phyloP scores from a whole-genome alignment of 257 asterid genomes.

The Nicotiana noctiflora region DNA sequence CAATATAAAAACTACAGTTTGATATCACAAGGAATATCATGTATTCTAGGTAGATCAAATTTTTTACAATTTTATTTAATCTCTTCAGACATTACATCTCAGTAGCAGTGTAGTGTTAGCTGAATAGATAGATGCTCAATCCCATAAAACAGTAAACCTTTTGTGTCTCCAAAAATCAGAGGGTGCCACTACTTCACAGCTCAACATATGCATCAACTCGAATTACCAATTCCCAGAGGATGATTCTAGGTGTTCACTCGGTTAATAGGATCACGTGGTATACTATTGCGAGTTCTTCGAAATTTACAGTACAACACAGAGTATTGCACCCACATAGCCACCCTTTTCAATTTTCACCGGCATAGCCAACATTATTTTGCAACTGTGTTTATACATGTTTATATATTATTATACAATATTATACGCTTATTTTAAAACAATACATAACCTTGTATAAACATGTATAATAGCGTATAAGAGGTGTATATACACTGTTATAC shows the following conservation, averaged over 20 bases:
- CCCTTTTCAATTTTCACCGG: too few relatives aligned
- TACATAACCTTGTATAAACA: too few relatives aligned
- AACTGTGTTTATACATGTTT: too few relatives aligned
- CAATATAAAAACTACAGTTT: background rate
- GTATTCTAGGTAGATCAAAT: background rate
- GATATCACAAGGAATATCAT: background rate
- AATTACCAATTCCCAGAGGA: background rate
- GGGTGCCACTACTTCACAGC: background rate
- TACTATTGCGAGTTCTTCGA: too few relatives aligned
- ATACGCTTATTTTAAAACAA: too few relatives aligned
- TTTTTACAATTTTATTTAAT: background rate
- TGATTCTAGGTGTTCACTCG: background rate
- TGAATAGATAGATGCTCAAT: background rate
- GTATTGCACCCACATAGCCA: too few relatives aligned
- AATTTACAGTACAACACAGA: too few relatives aligned
- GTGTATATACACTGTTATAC: too few relatives aligned
- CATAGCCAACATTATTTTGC: too few relatives aligned
- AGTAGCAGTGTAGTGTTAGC: background rate
- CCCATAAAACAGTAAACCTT: background rate
- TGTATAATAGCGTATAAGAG: too few relatives aligned
- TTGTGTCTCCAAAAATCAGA: background rate
- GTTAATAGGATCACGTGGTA: background rate
- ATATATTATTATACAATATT: too few relatives aligned
- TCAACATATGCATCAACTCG: background rate
- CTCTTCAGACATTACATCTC: background rate